Evolutionary conservation across 306 rosid species (phyloP), one percentile per base, ranked within the genome.

Genomic region (Albizia julibrissin): DNA sequence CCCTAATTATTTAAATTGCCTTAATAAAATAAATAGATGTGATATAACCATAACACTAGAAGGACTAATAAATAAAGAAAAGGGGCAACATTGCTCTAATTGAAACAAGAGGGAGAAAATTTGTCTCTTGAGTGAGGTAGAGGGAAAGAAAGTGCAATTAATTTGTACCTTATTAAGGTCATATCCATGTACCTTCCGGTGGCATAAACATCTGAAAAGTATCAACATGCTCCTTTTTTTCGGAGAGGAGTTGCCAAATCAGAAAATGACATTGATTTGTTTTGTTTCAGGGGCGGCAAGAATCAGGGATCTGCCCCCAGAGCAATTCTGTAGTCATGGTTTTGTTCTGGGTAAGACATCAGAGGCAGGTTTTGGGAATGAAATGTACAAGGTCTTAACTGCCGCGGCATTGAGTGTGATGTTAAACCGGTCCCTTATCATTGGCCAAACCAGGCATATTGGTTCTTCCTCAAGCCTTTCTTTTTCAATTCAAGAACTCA

Each of bases 401-500:
- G 94, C 91, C 54, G 99, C 97, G 6, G 90, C 97, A n/a, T 86
- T 95, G 84, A 93, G 99, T 82, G 72, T 92, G 79, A 91, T 95
- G 96, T 84, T 95, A 76, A 93, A 95, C 90, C 97, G 98, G 88
- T 95, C 99, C 85, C 89, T 95, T 82, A 92, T 95, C 90, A 89
- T 95, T 86, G 98, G 98, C 86, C 99, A 95, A 92, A 95, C 99
- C 98, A 95, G 98, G 99, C 98, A 95, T 91, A 92, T 95, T 93
- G 94, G 97, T 95, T 87, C 90, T 91, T 86, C 89, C 95, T 87
- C 92, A 92, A 90, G 94, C 96, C 98, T 89, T 90, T 89, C 89
- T 86, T 89, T 89, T 89, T 80, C 81, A 79, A 44, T 77, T 85
- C 74, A 66, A 79, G 49, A 85, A 74, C 27, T 56, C 54, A 46